phyloP scores from a whole-genome alignment of 495 filamentous ascomycete genomes.

The Talaromyces ruber region DNA sequence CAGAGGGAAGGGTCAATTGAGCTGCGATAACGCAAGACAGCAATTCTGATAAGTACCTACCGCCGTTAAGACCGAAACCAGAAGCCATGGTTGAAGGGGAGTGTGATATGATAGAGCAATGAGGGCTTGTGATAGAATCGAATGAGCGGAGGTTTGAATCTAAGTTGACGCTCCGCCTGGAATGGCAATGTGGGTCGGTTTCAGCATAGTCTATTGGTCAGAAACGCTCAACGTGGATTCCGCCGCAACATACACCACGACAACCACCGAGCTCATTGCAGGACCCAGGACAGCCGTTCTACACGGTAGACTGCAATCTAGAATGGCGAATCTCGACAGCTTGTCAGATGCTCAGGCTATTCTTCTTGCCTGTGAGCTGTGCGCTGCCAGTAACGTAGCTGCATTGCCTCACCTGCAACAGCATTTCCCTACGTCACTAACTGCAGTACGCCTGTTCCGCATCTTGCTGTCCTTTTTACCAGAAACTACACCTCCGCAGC shows the following conservation, averaged over 20 bases:
- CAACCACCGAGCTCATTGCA: neutral
- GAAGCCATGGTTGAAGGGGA: constrained; percentile 57
- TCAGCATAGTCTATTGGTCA: neutral
- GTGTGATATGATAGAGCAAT: constrained; percentile 7
- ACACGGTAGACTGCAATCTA: constrained; percentile 4
- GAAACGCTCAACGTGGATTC: neutral
- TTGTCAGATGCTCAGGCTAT: constrained; percentile 40
- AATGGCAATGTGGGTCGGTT: neutral
- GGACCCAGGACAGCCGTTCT: neutral
- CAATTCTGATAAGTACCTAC: constrained; percentile 39
- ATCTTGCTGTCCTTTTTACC: constrained; percentile 82
- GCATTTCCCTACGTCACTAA: constrained; percentile 48
- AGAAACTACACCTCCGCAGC: constrained; percentile 57
- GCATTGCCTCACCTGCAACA: constrained; percentile 54
- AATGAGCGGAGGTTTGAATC: constrained; percentile 8
- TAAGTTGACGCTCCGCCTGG: neutral
- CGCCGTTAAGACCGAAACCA: constrained; percentile 71
- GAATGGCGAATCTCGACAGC: constrained; percentile 33
- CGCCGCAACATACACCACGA: neutral
- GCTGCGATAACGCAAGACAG: neutral
- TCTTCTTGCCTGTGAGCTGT: constrained; percentile 37
- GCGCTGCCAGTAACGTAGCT: constrained; percentile 48
- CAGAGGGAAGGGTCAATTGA: neutral
- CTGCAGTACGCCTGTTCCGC: constrained; percentile 61
- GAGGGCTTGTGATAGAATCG: constrained; percentile 12